Conservation (phyloP, 2,329 filamentous ascomycete species). For the Emergomyces africanus region DNA sequence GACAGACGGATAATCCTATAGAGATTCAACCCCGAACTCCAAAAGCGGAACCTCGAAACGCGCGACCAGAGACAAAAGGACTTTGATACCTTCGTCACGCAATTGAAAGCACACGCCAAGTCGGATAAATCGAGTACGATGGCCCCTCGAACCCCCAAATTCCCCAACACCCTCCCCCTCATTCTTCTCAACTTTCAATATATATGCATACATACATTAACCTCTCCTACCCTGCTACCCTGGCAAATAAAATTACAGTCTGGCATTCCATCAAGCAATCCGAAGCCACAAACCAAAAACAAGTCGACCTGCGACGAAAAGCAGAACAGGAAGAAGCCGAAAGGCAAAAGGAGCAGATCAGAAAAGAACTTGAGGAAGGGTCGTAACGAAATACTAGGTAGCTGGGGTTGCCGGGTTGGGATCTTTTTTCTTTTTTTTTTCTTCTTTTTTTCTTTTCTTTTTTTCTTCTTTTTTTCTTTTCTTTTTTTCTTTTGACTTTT, state of each 20-base stretch:
- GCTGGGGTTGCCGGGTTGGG: too few species aligned
- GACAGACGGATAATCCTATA: slow-evolving; percentile 21
- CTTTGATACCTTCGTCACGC: slow-evolving; percentile 74
- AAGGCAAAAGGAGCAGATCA: slow-evolving; percentile 27
- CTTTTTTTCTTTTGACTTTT: too few species aligned
- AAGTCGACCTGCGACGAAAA: slow-evolving; percentile 14
- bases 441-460: too few species aligned
- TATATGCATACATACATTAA: background rate
- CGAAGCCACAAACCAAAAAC: slow-evolving; percentile 23
- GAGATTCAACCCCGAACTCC: slow-evolving; percentile 89
- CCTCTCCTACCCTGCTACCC: background rate
- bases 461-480: background rate
- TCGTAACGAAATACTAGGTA: slow-evolving; percentile 13
- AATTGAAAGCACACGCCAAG: slow-evolving; percentile 79
- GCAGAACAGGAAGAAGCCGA: slow-evolving; percentile 21
- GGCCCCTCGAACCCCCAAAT: background rate
- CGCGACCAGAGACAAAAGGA: slow-evolving; percentile 66
- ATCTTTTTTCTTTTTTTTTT: too few species aligned
- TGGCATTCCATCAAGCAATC: slow-evolving; percentile 23
- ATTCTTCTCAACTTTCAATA: too few species aligned
- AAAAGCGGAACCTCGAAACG: slow-evolving; percentile 71
- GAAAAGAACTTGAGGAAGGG: slow-evolving; percentile 25
- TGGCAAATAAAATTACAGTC: slow-evolving; percentile 21
- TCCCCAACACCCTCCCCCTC: background rate
- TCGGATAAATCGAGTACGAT: slow-evolving; percentile 77